A percentile compares a stretch with the other conserved stretches of the same genome.
phyloP scores from a whole-genome alignment of 2,329 filamentous ascomycete species.

The Didymella sp. region DNA sequence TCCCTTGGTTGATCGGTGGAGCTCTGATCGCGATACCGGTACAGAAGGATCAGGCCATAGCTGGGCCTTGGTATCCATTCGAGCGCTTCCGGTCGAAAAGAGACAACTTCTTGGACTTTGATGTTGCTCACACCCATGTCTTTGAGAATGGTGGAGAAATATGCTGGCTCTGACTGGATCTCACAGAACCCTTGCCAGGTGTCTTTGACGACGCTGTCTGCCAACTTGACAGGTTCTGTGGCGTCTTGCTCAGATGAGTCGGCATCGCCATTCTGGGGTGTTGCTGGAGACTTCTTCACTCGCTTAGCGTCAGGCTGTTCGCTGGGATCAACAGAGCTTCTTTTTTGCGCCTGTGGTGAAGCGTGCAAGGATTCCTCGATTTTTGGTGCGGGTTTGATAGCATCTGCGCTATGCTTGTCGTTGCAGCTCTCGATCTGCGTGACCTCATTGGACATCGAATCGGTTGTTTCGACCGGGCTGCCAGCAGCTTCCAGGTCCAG shows the following conservation, averaged over 20 bases:
- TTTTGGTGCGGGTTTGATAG: background rate
- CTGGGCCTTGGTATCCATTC: constrained; percentile 52
- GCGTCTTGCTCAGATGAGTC: background rate
- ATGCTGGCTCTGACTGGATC: constrained; percentile 86
- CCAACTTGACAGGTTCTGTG: constrained; percentile 38
- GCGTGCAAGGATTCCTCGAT: background rate
- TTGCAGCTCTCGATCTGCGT: background rate
- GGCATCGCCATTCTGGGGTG: background rate
- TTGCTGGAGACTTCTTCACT: background rate
- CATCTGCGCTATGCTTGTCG: background rate
- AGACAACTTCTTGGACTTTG: constrained; percentile 77
- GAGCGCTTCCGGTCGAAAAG: constrained; percentile 62
- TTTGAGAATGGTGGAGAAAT: constrained; percentile 83
- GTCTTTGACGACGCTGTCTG: constrained; percentile 49
- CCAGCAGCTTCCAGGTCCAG: background rate
- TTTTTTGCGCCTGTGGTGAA: background rate
- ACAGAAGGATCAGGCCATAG: constrained; percentile 88
- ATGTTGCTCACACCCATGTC: constrained; percentile 78
- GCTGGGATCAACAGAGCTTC: background rate
- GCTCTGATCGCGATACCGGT: constrained; percentile 68
- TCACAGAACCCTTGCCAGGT: constrained; percentile 78
- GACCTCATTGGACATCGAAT: background rate
- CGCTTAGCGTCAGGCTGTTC: constrained; percentile 3
- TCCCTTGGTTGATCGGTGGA: constrained; percentile 59
- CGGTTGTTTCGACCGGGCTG: background rate